Percentiles rank a stretch among this genome's conserved stretches.
phyloP scores from a whole-genome alignment of 306 rosid species.

The Spatholobus suberectus region DNA sequence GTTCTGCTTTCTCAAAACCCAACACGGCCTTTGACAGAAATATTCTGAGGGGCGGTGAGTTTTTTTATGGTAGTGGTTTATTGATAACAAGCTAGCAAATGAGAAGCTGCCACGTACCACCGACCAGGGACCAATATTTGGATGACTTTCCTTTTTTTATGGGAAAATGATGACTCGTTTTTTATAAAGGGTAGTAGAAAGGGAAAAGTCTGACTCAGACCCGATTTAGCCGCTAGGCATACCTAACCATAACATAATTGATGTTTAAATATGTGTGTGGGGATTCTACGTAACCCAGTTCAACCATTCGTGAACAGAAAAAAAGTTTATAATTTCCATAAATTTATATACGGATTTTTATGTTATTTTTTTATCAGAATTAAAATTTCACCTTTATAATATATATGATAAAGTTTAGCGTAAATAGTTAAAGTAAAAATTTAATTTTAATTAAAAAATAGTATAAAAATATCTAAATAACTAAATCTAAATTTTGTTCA shows the following conservation, averaged over 20 bases:
- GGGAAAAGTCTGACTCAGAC: conserved; percentile 25
- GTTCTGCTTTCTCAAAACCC: conserved; percentile 37
- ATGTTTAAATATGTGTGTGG: not conserved
- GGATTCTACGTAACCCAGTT: conserved; percentile 29
- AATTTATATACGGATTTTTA: too few relatives aligned
- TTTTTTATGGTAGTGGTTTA: conserved; percentile 41
- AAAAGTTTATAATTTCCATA: not conserved
- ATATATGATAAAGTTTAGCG: too few relatives aligned
- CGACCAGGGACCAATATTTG: conserved; percentile 49
- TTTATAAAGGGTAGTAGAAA: conserved; percentile 6
- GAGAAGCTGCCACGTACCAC: conserved; percentile 50
- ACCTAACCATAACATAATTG: conserved; percentile 19
- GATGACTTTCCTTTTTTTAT: not conserved
- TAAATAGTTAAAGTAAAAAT: too few relatives aligned
- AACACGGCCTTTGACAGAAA: conserved; percentile 29
- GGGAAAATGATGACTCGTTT: conserved; percentile 15
- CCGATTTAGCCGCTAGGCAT: not conserved
- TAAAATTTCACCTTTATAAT: not conserved
- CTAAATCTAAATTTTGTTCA: not conserved
- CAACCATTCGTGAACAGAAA: not conserved
- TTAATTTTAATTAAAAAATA: too few relatives aligned
- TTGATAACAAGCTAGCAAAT: conserved; percentile 7
- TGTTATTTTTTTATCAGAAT: not conserved
- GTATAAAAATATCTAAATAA: not conserved
- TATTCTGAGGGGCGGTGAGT: conserved; percentile 40